Evolutionary conservation across 2,329 filamentous ascomycete genomes (phyloP).

Genomic region (Lachnellula occidentalis): DNA sequence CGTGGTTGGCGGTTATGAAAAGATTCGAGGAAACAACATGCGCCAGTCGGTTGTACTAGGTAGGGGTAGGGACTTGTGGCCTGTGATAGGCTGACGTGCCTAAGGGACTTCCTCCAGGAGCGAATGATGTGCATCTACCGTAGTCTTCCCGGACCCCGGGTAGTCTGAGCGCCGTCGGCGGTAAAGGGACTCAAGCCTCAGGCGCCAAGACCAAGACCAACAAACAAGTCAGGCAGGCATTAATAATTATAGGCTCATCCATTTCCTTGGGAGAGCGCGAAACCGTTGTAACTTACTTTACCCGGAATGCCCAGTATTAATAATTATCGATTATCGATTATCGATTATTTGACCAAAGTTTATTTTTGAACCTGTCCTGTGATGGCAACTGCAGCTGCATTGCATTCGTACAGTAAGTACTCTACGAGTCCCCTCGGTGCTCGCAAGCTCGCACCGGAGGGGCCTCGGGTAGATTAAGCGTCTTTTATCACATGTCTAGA

Average conservation of each 20-base stretch:
- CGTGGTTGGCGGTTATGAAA: constrained; percentile 19
- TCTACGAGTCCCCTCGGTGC: no score
- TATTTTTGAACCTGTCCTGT: neutral
- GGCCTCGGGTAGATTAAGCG: no score
- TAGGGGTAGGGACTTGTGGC: no score
- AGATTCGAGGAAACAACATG: neutral
- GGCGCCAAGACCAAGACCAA: neutral
- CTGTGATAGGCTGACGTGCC: constrained; percentile 9
- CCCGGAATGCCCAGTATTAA: neutral
- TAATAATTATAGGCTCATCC: neutral
- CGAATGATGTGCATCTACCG: constrained; percentile 16
- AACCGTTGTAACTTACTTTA: neutral
- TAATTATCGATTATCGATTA: neutral
- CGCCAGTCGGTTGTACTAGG: no score
- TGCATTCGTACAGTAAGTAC: neutral
- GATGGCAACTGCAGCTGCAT: neutral
- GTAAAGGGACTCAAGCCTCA: no score
- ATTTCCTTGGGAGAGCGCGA: neutral
- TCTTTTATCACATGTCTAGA: no score
- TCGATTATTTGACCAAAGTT: neutral
- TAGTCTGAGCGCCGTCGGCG: neutral
- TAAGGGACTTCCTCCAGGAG: neutral
- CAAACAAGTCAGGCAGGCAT: neutral
- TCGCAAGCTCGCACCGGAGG: no score
- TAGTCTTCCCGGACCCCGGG: neutral